Evolutionary conservation across 2,329 filamentous ascomycete species (phyloP), one percentile per base, ranked within the genome.

Genomic region (Sporothrix brasiliensis): DNA sequence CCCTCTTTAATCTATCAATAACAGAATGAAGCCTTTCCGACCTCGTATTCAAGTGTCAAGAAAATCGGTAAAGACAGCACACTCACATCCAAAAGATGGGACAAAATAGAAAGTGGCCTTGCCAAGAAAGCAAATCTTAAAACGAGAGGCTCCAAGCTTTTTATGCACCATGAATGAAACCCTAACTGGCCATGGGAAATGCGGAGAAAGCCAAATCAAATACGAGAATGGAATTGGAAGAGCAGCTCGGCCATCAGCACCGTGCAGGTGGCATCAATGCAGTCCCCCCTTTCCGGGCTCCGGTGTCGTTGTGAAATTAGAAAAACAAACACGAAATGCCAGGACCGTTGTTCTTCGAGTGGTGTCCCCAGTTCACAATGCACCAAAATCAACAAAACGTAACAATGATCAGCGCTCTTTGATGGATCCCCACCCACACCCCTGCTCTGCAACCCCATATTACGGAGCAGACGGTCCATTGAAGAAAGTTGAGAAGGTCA

Each of bases 61-160:
- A n/a, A 34, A 58, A 44, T 49, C 16, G 44, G 16, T 49, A 49
- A 24, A 24, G 1, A 24, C 24, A 24, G 24, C 24, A 41, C 21
- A 54, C 52, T 30, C 24, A 19, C 19, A n/a, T 21, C 21, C 2
- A 47, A 60, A 60, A 30, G 52, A 54, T 27, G 4, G 24, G 52
- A 54, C 52, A 16, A 60, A 53, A 53, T 14, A 27, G 21, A 5
- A 13, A 53, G n/a, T 49, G 19, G n/a, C 47, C 47, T 34, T 58
- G 50, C 50, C 66, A 68, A 68, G 63, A 54, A 53, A 67, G 47
- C 41, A 49, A 67, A 67, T 67, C 34, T 67, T 56, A 67, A 61
- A 61, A 49, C 30, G 7, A 39, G 13, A 58, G 56, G 16, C 34
- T 30, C 60, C 60, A 30, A 47, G 41, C 11, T 27, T 54, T 16